Evolutionary conservation across 2,329 filamentous ascomycete genomes (phyloP).

Genomic region (Fusarium hostae): DNA sequence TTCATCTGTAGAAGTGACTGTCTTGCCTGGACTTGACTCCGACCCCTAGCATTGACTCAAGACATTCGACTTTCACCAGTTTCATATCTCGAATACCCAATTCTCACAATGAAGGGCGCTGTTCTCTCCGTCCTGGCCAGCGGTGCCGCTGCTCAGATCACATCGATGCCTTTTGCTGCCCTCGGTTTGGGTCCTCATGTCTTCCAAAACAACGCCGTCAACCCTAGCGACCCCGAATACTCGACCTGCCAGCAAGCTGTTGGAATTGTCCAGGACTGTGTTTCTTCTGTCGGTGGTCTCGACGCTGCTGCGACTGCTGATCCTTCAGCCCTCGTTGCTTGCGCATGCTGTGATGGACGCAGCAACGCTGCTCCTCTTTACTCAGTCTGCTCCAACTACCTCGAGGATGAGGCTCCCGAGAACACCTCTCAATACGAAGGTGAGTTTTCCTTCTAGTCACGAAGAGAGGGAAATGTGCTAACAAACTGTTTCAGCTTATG

Average conservation of each 20-base stretch:
- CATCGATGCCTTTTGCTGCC: conserved; percentile 31
- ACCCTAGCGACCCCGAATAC: conserved; percentile 41
- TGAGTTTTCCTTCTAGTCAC: conserved; percentile 10
- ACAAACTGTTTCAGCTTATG: conserved; percentile 40
- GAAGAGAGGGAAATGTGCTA: not conserved
- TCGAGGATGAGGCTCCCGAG: conserved; percentile 39
- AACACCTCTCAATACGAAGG: conserved; percentile 41
- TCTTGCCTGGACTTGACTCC: not conserved
- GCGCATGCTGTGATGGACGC: conserved; percentile 45
- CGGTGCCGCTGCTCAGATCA: conserved; percentile 44
- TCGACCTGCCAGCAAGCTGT: conserved; percentile 39
- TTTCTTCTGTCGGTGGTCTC: conserved; percentile 39
- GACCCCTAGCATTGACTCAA: not conserved
- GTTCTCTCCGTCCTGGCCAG: conserved; percentile 40
- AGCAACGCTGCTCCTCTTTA: conserved; percentile 42
- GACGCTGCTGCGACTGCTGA: conserved; percentile 40
- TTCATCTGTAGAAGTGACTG: conserved; percentile 19
- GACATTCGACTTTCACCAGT: conserved; percentile 5
- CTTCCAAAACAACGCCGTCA: conserved; percentile 41
- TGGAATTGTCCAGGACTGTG: conserved; percentile 38
- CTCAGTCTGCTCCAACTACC: conserved; percentile 46
- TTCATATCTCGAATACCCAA: not conserved
- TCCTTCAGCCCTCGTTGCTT: conserved; percentile 37
- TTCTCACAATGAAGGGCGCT: conserved; percentile 40
- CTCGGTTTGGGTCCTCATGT: conserved; percentile 30